phyloP scores from a whole-genome alignment of 257 asterid genomes.

The Nicotiana undulata region DNA sequence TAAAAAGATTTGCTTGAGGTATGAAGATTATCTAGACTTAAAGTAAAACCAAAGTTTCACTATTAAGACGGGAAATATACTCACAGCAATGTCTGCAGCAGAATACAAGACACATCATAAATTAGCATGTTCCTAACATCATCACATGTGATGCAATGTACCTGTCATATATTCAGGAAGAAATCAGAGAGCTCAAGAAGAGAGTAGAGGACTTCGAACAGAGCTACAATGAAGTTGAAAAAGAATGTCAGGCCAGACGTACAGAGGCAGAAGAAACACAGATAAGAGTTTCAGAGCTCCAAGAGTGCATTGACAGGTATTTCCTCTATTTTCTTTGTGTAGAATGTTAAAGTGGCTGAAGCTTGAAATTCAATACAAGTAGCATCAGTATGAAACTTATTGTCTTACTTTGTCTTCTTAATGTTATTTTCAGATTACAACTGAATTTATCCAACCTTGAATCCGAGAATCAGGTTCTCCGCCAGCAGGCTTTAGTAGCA shows the following conservation, averaged over 20 bases:
- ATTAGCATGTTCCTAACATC: background rate
- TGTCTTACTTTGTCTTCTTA: slow-evolving; percentile 16
- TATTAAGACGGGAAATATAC: background rate
- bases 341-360: background rate
- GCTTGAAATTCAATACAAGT: slow-evolving; percentile 4
- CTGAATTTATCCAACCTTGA: slow-evolving; percentile 73
- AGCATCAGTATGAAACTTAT: slow-evolving; percentile 4
- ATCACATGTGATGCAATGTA: background rate
- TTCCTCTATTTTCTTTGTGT: background rate
- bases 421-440: slow-evolving; percentile 51
- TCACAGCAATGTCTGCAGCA: background rate
- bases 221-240: slow-evolving; percentile 45
- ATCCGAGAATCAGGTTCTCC: slow-evolving; percentile 86
- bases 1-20: background rate
- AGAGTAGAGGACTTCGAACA: slow-evolving; percentile 56
- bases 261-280: slow-evolving; percentile 75
- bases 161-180: slow-evolving; percentile 43
- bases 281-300: slow-evolving; percentile 52
- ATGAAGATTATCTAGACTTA: background rate
- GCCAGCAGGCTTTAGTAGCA: slow-evolving; percentile 83
- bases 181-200: slow-evolving; percentile 52
- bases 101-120: background rate
- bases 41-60: no score
- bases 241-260: slow-evolving; percentile 48
- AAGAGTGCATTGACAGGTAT: slow-evolving; percentile 80